Evolutionary conservation across 805 yeast genomes (phyloP).

Genomic region (Kodamaea hsintzibuensis): DNA sequence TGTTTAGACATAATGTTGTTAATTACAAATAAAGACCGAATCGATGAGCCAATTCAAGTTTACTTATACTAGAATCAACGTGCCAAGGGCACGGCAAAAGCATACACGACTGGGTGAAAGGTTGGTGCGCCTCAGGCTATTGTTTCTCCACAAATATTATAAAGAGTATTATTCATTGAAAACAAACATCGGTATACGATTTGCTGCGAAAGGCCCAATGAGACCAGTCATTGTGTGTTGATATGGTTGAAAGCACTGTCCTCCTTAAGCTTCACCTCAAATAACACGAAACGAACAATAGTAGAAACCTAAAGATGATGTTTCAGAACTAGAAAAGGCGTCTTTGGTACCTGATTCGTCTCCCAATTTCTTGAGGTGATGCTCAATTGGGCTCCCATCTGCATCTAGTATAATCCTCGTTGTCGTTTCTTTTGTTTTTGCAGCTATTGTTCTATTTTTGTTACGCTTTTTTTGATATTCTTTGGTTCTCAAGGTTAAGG

Average conservation of each 20-base stretch:
- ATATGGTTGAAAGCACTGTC: background rate
- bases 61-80: background rate
- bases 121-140: background rate
- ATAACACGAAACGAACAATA: background rate
- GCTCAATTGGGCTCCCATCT: background rate
- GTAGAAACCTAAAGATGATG: background rate
- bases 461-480: background rate
- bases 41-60: background rate
- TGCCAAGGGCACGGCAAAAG: background rate
- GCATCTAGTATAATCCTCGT: background rate
- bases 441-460: conserved; percentile 3
- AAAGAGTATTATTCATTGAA: too few species aligned
- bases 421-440: background rate
- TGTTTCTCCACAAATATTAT: background rate
- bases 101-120: background rate
- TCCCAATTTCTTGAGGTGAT: background rate
- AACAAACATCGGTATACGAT: background rate
- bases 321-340: background rate
- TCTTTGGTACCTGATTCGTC: background rate
- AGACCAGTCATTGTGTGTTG: background rate
- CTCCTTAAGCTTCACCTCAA: background rate
- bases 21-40: background rate
- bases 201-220: background rate
- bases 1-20: background rate
- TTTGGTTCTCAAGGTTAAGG: background rate